Conservation (phyloP, 331 rosid genomes). For the Prunus yedoensis region DNA sequence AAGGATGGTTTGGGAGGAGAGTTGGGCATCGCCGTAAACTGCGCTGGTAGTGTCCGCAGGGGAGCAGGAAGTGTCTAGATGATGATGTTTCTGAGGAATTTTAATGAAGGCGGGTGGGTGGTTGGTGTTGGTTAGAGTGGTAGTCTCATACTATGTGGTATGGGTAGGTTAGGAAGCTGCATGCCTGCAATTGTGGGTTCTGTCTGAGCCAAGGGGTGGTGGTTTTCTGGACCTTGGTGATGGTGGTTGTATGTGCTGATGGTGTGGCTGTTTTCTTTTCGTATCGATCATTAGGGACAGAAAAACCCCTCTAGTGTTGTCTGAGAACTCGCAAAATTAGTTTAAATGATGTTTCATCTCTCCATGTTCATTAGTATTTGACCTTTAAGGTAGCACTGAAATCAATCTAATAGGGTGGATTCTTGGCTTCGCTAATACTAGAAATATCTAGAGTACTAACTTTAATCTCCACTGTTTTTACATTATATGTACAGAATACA, state of each 20-base stretch:
- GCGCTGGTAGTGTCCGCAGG: not conserved
- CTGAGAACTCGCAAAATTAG: not conserved
- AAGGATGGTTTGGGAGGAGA: constrained; percentile 1
- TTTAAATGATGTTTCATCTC: not conserved
- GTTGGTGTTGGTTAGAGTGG: not conserved
- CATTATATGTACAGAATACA: not conserved
- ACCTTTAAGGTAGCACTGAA: not conserved
- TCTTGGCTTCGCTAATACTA: not conserved
- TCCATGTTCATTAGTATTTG: not conserved
- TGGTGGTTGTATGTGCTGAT: not conserved
- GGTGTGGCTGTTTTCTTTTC: not conserved
- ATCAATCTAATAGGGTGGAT: not conserved
- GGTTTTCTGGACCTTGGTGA: not conserved
- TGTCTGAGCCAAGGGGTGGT: not conserved
- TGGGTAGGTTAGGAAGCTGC: not conserved
- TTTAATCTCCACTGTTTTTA: not conserved
- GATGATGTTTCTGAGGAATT: not conserved
- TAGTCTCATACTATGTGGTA: not conserved
- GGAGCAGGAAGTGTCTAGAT: not conserved
- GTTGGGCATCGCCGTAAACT: not conserved
- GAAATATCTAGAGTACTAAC: not conserved
- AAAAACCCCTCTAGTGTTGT: not conserved
- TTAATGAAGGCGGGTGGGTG: not conserved
- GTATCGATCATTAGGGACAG: not conserved
- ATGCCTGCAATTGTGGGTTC: not conserved